These are phyloP conservation scores for Macrocybe gigantea DNA, from an alignment of 768 basidiomycete species.

Conservation along the genomic window DNA sequence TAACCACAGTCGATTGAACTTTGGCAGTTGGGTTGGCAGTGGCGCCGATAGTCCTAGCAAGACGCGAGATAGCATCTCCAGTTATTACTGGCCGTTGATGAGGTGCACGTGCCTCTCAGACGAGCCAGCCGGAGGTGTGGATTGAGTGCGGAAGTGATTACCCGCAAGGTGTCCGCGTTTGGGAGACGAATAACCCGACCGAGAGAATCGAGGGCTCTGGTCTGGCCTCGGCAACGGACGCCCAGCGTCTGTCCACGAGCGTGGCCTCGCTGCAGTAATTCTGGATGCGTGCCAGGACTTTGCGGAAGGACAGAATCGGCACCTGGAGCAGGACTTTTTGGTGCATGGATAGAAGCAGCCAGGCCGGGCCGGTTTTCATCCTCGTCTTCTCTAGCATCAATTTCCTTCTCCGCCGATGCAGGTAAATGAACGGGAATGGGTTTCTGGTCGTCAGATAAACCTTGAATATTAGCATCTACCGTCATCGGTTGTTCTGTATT, in stretches of 20 bases:
- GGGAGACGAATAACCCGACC: slow-evolving; percentile 40
- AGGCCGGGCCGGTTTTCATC: slow-evolving; percentile 19
- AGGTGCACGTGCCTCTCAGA: slow-evolving; percentile 28
- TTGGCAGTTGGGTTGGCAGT: slow-evolving; percentile 11
- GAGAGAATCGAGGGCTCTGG: slow-evolving; percentile 25
- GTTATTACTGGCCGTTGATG: slow-evolving; percentile 64
- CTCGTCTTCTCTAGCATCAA: too few species aligned
- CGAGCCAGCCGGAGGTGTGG: slow-evolving; percentile 47
- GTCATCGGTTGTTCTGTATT: too few species aligned
- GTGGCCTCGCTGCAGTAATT: slow-evolving; percentile 28
- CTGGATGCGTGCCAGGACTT: too few species aligned
- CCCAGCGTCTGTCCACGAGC: slow-evolving; percentile 55
- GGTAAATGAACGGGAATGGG: too few species aligned
- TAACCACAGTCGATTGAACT: slow-evolving; percentile 14
- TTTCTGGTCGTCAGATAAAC: too few species aligned
- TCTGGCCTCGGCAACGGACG: slow-evolving; percentile 27
- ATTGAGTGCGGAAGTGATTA: slow-evolving; percentile 58
- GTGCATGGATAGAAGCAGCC: slow-evolving; percentile 54
- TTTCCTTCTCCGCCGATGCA: too few species aligned
- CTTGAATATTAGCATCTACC: too few species aligned
- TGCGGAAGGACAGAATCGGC: too few species aligned
- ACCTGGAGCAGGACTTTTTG: slow-evolving; percentile 14
- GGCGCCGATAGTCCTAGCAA: slow-evolving; percentile 57
- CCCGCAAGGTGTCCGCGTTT: slow-evolving; percentile 28
- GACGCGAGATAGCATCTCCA: slow-evolving; percentile 60